Evolutionary conservation across 2,329 filamentous ascomycete genomes (phyloP).

Genomic region (Pseudocercospora pini-densiflorae): DNA sequence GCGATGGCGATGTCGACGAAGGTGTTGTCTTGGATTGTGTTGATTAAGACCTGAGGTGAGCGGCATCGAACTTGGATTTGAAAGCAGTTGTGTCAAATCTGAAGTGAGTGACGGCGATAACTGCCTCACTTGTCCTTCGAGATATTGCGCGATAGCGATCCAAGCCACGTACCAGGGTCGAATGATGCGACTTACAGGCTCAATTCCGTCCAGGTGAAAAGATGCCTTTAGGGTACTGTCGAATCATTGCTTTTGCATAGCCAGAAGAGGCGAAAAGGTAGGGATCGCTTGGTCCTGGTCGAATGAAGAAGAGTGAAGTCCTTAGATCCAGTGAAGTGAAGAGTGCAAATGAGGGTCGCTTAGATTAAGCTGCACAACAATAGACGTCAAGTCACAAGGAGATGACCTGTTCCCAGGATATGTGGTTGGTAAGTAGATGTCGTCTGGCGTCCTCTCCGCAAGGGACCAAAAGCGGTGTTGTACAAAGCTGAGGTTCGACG

Average conservation of each 20-base stretch:
- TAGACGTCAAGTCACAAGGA: conserved; percentile 15
- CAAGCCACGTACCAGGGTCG: background rate
- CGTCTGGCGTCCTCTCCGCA: conserved; percentile 12
- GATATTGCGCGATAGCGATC: background rate
- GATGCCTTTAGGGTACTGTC: conserved; percentile 1
- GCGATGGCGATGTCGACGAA: background rate
- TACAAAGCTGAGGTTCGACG: conserved; percentile 4
- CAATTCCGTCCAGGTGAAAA: conserved; percentile 8
- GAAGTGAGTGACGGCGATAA: background rate
- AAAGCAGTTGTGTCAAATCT: background rate
- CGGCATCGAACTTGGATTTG: background rate
- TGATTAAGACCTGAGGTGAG: background rate
- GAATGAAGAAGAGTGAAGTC: background rate
- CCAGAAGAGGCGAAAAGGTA: background rate
- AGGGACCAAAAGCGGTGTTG: conserved; percentile 12
- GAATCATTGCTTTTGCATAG: conserved; percentile 4
- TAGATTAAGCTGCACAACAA: conserved; percentile 12
- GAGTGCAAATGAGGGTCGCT: background rate
- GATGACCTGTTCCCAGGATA: conserved; percentile 17
- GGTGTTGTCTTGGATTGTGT: background rate
- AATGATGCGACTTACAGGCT: conserved; percentile 1
- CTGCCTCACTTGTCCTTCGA: background rate
- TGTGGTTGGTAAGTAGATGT: conserved; percentile 14
- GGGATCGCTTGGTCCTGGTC: background rate
- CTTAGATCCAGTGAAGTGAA: conserved; percentile 5